Evolutionary conservation across 2,329 filamentous ascomycete genomes (phyloP).

Genomic region (Mycosphaerelloides madeirae): DNA sequence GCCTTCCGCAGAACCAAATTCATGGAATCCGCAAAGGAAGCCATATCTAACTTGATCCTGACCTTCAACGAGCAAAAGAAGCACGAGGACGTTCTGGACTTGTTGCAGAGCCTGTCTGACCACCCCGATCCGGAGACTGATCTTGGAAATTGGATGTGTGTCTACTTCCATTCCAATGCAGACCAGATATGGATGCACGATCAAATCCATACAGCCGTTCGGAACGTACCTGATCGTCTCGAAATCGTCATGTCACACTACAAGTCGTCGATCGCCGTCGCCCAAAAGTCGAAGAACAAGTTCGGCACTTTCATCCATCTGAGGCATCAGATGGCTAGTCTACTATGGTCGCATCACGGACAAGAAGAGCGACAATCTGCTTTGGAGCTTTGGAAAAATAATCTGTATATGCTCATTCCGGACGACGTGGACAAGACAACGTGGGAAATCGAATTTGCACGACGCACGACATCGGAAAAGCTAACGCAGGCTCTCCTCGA

Average conservation of each 20-base stretch:
- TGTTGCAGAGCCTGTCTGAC: background rate
- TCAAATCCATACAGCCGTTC: no score
- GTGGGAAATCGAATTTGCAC: background rate
- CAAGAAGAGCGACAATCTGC: background rate
- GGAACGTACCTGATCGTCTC: no score
- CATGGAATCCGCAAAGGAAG: background rate
- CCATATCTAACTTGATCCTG: background rate
- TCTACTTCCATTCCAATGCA: background rate
- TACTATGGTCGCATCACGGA: background rate
- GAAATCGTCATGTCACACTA: no score
- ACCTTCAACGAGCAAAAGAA: background rate
- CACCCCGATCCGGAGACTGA: background rate
- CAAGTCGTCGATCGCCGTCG: no score
- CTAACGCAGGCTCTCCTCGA: background rate
- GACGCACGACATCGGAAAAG: background rate
- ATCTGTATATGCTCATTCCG: background rate
- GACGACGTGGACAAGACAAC: background rate
- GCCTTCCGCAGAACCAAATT: background rate
- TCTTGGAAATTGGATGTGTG: background rate
- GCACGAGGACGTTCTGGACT: background rate
- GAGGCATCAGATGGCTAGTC: background rate
- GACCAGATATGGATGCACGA: no score
- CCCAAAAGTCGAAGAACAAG: background rate
- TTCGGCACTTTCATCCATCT: background rate
- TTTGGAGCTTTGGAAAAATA: background rate